Evolutionary conservation across 495 filamentous ascomycete genomes (phyloP), one percentile per base, ranked within the genome.

Genomic region (Penicillium cosmopolitanum): DNA sequence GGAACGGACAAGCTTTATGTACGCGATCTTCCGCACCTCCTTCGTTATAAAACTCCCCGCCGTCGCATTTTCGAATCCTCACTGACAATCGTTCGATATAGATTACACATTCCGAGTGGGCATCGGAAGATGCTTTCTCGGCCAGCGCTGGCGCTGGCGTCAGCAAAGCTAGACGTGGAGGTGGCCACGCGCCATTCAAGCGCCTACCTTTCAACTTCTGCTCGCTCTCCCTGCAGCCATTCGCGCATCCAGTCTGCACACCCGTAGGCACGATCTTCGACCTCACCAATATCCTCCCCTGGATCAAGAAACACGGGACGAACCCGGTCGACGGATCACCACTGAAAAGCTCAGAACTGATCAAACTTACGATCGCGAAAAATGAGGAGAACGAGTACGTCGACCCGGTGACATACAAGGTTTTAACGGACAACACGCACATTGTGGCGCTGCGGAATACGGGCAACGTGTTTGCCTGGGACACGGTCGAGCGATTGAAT

Each of bases 201-300:
- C 90, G 92, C 23, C 84, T 98, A 4, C 95, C 95, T 38, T 98
- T 96, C 85, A 97, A 97, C 82, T 98, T 94, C 79, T 98, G 95
- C 84, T 92, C 95, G 60, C 87, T 96, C 38, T 94, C 90, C 25
- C 87, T 98, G 16, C 95, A 98, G 69, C 95, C 95, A 1, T 96
- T 92, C 77, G 80, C 86, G 71, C 88, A 91, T 58, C 92, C 92
- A 0, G 92, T 96, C 46, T 96, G 92, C 74, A 95, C 90, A 7
- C 60, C 82, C 6, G 78, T 87, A 35, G 92, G 92, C 25, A 89
- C 85, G 12, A 90, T 93, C 50, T 96, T 96, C 69, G 92, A 96
- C 67, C 84, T 94, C 55, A 90, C 91, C 54, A 89, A 94, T 63
- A 95, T 96, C 50, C 74, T 89, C 9, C 84, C 92, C 52, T 99